A percentile compares a stretch with the other conserved stretches of the same genome.
phyloP scores from a whole-genome alignment of 305 asterid genomes.

The Salvia sclarea region DNA sequence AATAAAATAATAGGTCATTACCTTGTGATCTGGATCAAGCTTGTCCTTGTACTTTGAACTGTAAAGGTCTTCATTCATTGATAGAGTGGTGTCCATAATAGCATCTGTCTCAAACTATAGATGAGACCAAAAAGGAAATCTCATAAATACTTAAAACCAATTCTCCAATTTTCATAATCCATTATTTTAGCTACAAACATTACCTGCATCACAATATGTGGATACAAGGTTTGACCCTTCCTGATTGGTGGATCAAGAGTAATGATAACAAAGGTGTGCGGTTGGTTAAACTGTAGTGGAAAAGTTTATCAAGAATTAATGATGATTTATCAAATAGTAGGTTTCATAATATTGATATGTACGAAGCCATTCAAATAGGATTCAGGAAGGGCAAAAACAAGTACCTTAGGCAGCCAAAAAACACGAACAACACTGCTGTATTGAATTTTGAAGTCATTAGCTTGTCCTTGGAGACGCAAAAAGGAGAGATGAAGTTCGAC shows the following conservation, averaged over 20 bases:
- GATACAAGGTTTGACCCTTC: slow-evolving; percentile 97
- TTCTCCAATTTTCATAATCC: neutral
- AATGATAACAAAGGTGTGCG: slow-evolving; percentile 87
- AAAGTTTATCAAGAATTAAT: slow-evolving; percentile 16
- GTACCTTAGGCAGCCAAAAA: slow-evolving; percentile 92
- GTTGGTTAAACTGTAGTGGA: slow-evolving; percentile 74
- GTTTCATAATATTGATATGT: slow-evolving; percentile 17
- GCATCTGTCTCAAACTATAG: slow-evolving; percentile 76
- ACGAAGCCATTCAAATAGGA: too few relatives aligned
- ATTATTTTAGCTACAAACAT: neutral
- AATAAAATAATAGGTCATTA: slow-evolving; percentile 28
- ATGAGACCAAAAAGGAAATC: neutral
- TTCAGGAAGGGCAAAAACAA: neutral
- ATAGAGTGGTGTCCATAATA: slow-evolving; percentile 62
- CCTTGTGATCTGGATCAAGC: slow-evolving; percentile 73
- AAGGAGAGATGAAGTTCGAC: slow-evolving; percentile 95
- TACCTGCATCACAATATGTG: slow-evolving; percentile 96
- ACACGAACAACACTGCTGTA: slow-evolving; percentile 97
- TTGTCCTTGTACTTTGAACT: slow-evolving; percentile 78
- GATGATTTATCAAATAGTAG: slow-evolving; percentile 12
- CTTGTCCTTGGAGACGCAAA: slow-evolving; percentile 97
- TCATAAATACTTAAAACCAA: neutral
- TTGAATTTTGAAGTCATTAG: slow-evolving; percentile 95
- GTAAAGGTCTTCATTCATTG: slow-evolving; percentile 78
- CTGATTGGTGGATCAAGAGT: slow-evolving; percentile 98